phyloP scores from a whole-genome alignment of 441 rosid genomes.

The Hura crepitans region DNA sequence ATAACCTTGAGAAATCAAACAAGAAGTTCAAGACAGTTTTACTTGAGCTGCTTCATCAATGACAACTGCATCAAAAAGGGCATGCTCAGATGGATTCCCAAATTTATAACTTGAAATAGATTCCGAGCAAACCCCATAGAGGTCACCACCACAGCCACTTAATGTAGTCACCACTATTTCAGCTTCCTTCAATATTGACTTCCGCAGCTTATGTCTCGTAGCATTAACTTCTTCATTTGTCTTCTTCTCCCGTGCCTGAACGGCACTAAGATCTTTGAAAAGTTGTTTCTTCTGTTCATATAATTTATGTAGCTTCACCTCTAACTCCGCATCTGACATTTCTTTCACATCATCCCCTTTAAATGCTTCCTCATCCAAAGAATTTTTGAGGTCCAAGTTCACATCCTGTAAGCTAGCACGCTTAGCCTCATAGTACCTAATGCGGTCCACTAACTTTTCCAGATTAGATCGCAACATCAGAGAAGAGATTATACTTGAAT shows the following conservation, averaged over 20 bases:
- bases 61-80: constrained; percentile 89
- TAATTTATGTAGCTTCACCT: constrained; percentile 57
- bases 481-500: constrained; percentile 47
- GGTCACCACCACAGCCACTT: constrained; percentile 99
- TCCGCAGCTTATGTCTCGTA: constrained; percentile 71
- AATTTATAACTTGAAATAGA: constrained; percentile 64
- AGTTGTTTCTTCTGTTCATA: constrained; percentile 85
- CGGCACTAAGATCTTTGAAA: constrained; percentile 79
- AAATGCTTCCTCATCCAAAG: constrained; percentile 41
- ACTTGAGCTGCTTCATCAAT: constrained; percentile 99
- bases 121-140: constrained; percentile 88
- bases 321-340: constrained; percentile 68
- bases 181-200: constrained; percentile 80
- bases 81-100: constrained; percentile 70
- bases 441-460: constrained; percentile 77
- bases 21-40: constrained; percentile 25
- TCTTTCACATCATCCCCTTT: constrained; percentile 51
- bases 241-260: constrained; percentile 81
- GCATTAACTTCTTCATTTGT: constrained; percentile 63
- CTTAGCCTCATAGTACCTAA: constrained; percentile 80
- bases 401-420: constrained; percentile 78
- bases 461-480: constrained; percentile 60
- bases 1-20: constrained; percentile 18
- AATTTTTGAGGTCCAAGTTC: constrained; percentile 45
- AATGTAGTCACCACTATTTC: constrained; percentile 91